Evolutionary conservation across 176 grass and related monocot genomes (phyloP), one percentile per base, ranked within the genome.

Genomic region (Alloteropsis semialata): DNA sequence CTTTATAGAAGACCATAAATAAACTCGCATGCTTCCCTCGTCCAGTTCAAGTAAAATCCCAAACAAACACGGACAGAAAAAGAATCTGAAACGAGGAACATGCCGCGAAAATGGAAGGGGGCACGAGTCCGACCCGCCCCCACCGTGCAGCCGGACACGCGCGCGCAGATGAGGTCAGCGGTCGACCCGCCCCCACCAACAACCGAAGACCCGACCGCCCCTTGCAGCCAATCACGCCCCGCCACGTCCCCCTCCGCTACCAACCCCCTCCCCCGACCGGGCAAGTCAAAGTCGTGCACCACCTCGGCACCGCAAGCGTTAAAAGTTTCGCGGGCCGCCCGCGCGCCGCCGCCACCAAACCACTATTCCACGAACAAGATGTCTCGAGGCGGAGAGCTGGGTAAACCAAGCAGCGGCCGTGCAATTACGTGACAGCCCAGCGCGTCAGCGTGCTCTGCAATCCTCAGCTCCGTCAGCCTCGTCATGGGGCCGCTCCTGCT

Each of bases 221-320:
- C 4, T 17, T 0, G 2, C 6, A 38, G 3, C 69, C 43, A 74
- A 64, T 63, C 42, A 4, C 22, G 2, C 9, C 21, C 21, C 22
- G 56, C 69, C 69, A 63, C 81, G 69, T 74, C 16, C 30, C 38
- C 66, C 50, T 7, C 27, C 22, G 22, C 53, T 53, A 63, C 67
- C 56, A 50, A 67, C 49, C 68, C 5, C n/a, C 21, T 25, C 65
- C 32, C 21, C 22, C 43, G 44, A 10, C 3, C 15, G 10, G 3
- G 65, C 51, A 72, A 15, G 67, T 72, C 80, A 34, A 46, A 46
- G 39, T 60, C 13, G 80, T 82, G 51, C 79, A 34, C 11, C 38
- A 34, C 67, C 48, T 58, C 55, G 10, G 46, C 71, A 21, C 24
- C 1, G n/a, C 65, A 14, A 7, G 41, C 22, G 21, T 17, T 1